These are phyloP conservation scores for Suillus sp. DNA, from an alignment of 768 basidiomycete species.

Conservation along the genomic window DNA sequence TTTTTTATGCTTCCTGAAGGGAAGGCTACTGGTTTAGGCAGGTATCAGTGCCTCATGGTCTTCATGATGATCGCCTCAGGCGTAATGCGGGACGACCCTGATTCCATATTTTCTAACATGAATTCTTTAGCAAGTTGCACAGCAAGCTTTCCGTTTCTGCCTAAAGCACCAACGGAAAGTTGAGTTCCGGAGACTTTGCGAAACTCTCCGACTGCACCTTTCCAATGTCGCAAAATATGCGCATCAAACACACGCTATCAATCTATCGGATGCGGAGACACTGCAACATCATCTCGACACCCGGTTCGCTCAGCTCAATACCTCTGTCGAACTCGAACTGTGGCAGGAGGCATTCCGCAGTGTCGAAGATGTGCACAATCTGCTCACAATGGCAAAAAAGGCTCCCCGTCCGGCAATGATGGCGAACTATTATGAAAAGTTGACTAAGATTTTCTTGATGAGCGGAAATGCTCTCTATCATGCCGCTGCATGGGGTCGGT, in stretches of 20 bases:
- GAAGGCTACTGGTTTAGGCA: not conserved
- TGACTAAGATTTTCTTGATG: constrained; percentile 95
- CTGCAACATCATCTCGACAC: constrained; percentile 96
- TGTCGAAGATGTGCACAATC: constrained; percentile 96
- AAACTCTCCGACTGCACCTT: constrained; percentile 93
- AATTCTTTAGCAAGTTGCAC: constrained; percentile 77
- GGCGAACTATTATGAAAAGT: constrained; percentile 98
- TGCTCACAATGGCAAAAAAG: constrained; percentile 92
- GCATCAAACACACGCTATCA: constrained; percentile 92
- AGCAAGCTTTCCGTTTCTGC: constrained; percentile 98
- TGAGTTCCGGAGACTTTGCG: constrained; percentile 95
- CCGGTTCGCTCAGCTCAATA: constrained; percentile 94
- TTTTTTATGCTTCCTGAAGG: constrained; percentile 6
- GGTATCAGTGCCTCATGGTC: not conserved
- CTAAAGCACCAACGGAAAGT: constrained; percentile 91
- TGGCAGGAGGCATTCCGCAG: constrained; percentile 99
- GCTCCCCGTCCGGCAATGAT: constrained; percentile 93
- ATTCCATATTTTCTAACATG: not conserved
- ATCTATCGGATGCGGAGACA: constrained; percentile 92
- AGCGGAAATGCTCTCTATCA: constrained; percentile 94
- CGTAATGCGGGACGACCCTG: not conserved
- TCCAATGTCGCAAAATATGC: constrained; percentile 94
- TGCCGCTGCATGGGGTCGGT: constrained; percentile 93
- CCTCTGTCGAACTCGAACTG: constrained; percentile 95
- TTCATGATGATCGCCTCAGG: not conserved